Base-by-base conservation (phyloP, 805 yeast species). In the Cyberlindnera saturnus region DNA sequence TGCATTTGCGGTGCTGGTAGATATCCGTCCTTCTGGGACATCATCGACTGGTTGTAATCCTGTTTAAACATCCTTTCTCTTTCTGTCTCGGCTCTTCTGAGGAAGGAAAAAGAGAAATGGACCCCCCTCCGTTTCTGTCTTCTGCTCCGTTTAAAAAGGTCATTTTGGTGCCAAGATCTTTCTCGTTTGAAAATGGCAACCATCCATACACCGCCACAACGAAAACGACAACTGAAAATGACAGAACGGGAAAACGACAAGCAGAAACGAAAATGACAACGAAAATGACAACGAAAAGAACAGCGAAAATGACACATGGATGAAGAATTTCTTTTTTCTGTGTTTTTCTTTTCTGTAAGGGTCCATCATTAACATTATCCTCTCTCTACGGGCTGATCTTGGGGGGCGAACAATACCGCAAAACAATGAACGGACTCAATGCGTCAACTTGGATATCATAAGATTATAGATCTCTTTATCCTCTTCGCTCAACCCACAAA, bases 391-490 rank as follows among this genome's bases (percentile, higher is more conserved):
- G 11, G 4, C 9, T 10, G 28, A 23, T 2, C 11, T 23, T n/a
- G n/a, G n/a, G n/a, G n/a, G n/a, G n/a, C 18, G 23, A 20, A 7
- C 23, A 20, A 20, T 6, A 20, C 23, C 2, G 23, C 23, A 20
- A 23, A 23, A 23, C 28, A 13, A 23, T 9, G 28, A 23, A 23
- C 5, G 11, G 28, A 23, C 28, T 23, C 28, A 23, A 8, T 23
- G 28, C 38, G 47, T 43, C 41, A 47, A 36, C 41, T 44, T 47
- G 23, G 40, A 38, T 9, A 47, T 35, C 51, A 45, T 46, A 43
- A 43, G 37, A n/a, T 40, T 46, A 34, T 43, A 50, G 2, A 44
- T 39, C 10, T 15, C 14, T 16, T 11, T 14, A 18, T 32, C 41
- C 28, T 38, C 41, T 9, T 23, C 39, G n/a, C 33, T 38, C n/a